Evolutionary conservation across 345 rosid species (phyloP), one percentile per base, ranked within the genome.

Genomic region (Barbarea vulgaris): DNA sequence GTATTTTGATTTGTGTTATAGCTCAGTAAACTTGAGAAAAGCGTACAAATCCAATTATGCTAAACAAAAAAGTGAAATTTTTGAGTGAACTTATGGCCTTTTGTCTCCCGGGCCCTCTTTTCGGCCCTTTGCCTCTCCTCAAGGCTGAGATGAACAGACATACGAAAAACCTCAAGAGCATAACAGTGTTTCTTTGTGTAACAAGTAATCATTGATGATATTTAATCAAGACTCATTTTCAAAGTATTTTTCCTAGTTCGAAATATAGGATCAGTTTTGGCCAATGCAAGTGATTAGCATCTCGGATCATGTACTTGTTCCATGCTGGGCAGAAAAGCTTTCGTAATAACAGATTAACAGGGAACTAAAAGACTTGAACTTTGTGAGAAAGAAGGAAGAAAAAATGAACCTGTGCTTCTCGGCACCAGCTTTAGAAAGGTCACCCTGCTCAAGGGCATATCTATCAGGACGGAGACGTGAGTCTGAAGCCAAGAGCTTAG

Each of bases 391-490:
- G 34, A 34, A 46, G 61, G 46, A 56, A 46, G 74, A 28, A 42
- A 42, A 57, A 61, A 81, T 65, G 69, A 2, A 91, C 93, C 89
- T 87, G 89, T 85, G 86, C 76, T 89, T 91, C 70, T 89, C 93
- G 0, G 81, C 18, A 73, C 91, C 97, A 70, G 97, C 80, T 83
- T 86, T 89, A 39, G 84, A 75, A 42, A 85, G 72, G 66, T 91
- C 97, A 56, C 95, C 94, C 60, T 76, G 82, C 75, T 91, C 95
- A 54, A 91, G 91, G 1, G 92, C 95, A 64, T 64, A 85, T 86
- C 95, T 84, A 77, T 91, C 97, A 17, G 97, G 89, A 62, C 94
- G 88, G 63, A 91, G 75, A 60, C 93, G 91, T 9, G 97, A 87
- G 84, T 91, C 97, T 21, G 97, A 89, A 64, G 88, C 81, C 76